Percentiles rank a stretch among this genome's conserved stretches.
phyloP scores from a whole-genome alignment of 352 stramenopile species.

The Phytophthora sojae region DNA sequence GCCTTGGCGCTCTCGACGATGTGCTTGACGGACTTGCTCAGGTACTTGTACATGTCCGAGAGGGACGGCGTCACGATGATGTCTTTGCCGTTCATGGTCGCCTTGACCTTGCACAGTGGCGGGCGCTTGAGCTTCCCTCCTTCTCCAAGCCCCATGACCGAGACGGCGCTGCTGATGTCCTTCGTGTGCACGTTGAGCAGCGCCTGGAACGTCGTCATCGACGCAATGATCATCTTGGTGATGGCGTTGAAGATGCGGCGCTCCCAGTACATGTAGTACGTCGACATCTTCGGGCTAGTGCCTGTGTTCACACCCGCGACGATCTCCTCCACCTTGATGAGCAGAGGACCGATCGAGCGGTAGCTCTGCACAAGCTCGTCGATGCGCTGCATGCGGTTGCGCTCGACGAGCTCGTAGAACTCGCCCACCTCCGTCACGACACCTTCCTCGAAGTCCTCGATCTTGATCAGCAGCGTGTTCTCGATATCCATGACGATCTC shows the following conservation, averaged over 20 bases:
- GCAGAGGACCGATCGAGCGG: constrained; percentile 90
- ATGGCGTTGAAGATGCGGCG: constrained; percentile 97
- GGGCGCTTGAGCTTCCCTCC: constrained; percentile 80
- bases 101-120: constrained; percentile 94
- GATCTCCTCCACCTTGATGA: constrained; percentile 97
- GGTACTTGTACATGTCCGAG: constrained; percentile 96
- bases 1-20: constrained; percentile 95
- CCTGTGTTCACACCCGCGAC: constrained; percentile 94
- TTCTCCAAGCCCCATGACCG: constrained; percentile 62
- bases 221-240: constrained; percentile 96
- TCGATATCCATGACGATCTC: constrained; percentile 94
- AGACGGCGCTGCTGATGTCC: constrained; percentile 66
- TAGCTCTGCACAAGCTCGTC: constrained; percentile 95
- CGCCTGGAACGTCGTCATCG: constrained; percentile 95
- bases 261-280: constrained; percentile 98
- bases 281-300: constrained; percentile 89
- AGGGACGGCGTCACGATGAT: constrained; percentile 94
- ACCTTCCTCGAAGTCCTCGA: constrained; percentile 90
- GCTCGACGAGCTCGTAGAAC: constrained; percentile 95
- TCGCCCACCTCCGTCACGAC: constrained; percentile 93
- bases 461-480: constrained; percentile 92
- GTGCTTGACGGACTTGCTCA: constrained; percentile 95
- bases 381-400: constrained; percentile 91
- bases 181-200: constrained; percentile 92
- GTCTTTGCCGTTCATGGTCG: constrained; percentile 95